Conservation (phyloP, 2,329 filamentous ascomycete genomes). For the Colletotrichum limetticola region DNA sequence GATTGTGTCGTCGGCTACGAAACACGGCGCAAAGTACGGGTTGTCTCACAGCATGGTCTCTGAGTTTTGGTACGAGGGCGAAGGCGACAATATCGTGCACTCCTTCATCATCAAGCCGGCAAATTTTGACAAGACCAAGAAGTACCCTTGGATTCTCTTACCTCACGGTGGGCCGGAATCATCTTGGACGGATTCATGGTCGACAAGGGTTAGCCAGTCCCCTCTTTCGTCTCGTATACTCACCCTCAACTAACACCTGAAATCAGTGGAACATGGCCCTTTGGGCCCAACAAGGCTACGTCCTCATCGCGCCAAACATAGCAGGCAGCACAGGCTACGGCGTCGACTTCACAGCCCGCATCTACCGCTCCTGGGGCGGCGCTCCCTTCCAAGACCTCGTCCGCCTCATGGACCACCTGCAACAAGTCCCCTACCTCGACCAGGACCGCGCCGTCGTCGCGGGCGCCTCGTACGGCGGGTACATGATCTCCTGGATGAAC, state of each 20-base stretch:
- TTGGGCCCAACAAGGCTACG: constrained; percentile 70
- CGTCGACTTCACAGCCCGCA: constrained; percentile 48
- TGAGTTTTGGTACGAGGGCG: constrained; percentile 54
- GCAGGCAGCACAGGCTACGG: constrained; percentile 69
- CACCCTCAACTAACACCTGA: neutral
- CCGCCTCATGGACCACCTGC: constrained; percentile 62
- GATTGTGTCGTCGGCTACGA: constrained; percentile 45
- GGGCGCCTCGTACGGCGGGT: constrained; percentile 67
- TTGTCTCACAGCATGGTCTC: constrained; percentile 49
- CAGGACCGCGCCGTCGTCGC: constrained; percentile 61
- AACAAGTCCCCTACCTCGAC: constrained; percentile 63
- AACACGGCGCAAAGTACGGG: constrained; percentile 44
- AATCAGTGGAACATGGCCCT: constrained; percentile 62
- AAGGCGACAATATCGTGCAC: constrained; percentile 48
- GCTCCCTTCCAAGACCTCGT: constrained; percentile 65
- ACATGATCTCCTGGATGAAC: constrained; percentile 70
- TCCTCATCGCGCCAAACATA: constrained; percentile 69
- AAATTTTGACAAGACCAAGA: constrained; percentile 47
- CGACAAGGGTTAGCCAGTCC: constrained; percentile 47
- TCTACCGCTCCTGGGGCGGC: constrained; percentile 64
- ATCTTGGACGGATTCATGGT: constrained; percentile 65
- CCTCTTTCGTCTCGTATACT: neutral
- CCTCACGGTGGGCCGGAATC: constrained; percentile 54
- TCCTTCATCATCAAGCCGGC: constrained; percentile 52
- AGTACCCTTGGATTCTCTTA: constrained; percentile 50